phyloP scores from a whole-genome alignment of 371 early-diverging fungal species.

The Circinella minor region DNA sequence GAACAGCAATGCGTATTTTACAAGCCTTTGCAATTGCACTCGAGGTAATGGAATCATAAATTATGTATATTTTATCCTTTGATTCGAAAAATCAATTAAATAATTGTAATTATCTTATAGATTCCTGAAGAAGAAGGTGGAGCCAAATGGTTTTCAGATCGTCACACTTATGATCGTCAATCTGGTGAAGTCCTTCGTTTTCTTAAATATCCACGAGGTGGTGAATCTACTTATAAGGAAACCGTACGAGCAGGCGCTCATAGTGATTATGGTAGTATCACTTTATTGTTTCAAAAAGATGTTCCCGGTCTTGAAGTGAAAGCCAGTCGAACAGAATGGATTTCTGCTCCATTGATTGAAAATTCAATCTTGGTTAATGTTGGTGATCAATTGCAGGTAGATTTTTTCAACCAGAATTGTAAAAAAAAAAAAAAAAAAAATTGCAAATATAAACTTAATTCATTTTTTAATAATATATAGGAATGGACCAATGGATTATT shows the following conservation, averaged over 20 bases:
- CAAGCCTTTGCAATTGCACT: slow-evolving; percentile 68
- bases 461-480: not conserved
- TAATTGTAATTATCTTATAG: slow-evolving; percentile 10
- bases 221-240: slow-evolving; percentile 37
- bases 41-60: slow-evolving; percentile 24
- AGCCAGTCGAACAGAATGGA: slow-evolving; percentile 58
- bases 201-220: slow-evolving; percentile 64
- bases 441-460: too few relatives aligned
- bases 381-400: slow-evolving; percentile 60
- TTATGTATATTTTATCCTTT: not conserved
- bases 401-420: too few relatives aligned
- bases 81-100: not conserved
- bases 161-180: slow-evolving; percentile 54
- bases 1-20: slow-evolving; percentile 50
- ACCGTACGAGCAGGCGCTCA: slow-evolving; percentile 66
- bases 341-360: slow-evolving; percentile 65
- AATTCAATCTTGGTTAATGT: slow-evolving; percentile 72
- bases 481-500: slow-evolving; percentile 75
- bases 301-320: slow-evolving; percentile 73
- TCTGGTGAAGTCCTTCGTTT: slow-evolving; percentile 60
- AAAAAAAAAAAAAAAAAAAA: too few relatives aligned
- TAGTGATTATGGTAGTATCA: slow-evolving; percentile 77
- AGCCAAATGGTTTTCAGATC: slow-evolving; percentile 53
- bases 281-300: slow-evolving; percentile 74
- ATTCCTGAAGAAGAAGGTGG: slow-evolving; percentile 63